Base-by-base conservation (phyloP, 352 stramenopile genomes). In the Pythium insidiosum region DNA sequence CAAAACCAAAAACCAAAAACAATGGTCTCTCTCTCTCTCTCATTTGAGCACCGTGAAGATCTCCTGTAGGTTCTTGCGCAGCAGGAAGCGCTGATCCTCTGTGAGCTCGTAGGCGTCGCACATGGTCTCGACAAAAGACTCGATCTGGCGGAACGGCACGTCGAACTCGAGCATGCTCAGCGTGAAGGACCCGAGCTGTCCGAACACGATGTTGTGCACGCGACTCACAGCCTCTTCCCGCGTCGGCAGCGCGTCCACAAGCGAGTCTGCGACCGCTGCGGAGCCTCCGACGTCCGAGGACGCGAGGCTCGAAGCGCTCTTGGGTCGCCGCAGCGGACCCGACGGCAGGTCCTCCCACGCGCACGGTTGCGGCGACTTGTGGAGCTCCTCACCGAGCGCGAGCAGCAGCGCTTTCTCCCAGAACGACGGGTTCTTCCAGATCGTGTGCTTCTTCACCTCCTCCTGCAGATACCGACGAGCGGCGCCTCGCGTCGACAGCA, bases 131-230 rank as follows among this genome's bases (percentile, higher is more conserved):
- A 93, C 73, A 41, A 90, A 93, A 18, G 78, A 87, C 44, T 88
- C 64, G 43, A 93, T 90, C 46, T 93, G 73, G 10, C 60, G 35
- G 28, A 88, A 64, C 5, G 77, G 69, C 15, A 93, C 77, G 21
- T 90, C 75, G 25, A 93, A 89, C 60, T 93, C 77, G 31, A 90
- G 75, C 80, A 93, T 93, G 44, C 80, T 93, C 39, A 93, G 44
- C 6, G 77, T 93, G 53, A 90, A 93, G 19, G 77, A 93, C 2
- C 77, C 80, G 4, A 90, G 42, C 53, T 93, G 80, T 2, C 80
- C 80, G 43, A 93, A 93, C 46, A 93, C 76, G 34, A 93, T 93
- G 44, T 93, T 93, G 68, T 93, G 80, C 16, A 93, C 77, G 7
- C 74, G 75, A 19, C 65, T 74, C 28, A 93, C 80, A 16, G 80